These are phyloP conservation scores for Sonneratia caseolaris DNA, from an alignment of 345 rosid species.

Conservation along the genomic window DNA sequence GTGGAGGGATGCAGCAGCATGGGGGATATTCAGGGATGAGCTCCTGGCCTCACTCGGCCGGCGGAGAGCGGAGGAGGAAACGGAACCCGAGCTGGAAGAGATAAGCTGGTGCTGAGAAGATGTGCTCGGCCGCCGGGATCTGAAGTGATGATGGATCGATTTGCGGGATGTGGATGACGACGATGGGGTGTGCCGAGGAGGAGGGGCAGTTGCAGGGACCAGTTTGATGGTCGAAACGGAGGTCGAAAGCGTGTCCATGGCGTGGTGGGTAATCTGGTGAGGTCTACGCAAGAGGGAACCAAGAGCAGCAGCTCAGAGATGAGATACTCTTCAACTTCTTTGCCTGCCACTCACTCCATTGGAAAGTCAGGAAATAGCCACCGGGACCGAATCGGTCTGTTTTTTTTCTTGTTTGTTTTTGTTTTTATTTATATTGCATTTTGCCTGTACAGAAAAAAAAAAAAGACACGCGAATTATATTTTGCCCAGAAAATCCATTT, in stretches of 20 bases:
- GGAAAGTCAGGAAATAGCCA: not conserved
- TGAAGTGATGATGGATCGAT: constrained; percentile 10
- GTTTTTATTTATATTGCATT: too few relatives aligned
- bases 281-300: not conserved
- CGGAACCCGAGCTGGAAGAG: not conserved
- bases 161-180: constrained; percentile 8
- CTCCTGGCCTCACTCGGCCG: not conserved
- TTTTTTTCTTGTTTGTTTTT: too few relatives aligned
- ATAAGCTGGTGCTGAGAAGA: constrained; percentile 10
- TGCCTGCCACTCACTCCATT: not conserved
- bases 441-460: too few relatives aligned
- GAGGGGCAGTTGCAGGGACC: constrained; percentile 24
- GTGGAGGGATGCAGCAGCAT: constrained; percentile 13
- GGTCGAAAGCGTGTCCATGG: constrained; percentile 58
- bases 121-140: constrained; percentile 20
- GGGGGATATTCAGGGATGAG: constrained; percentile 13
- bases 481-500: too few relatives aligned
- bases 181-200: constrained; percentile 13
- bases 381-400: not conserved
- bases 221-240: constrained; percentile 30
- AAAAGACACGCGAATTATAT: too few relatives aligned
- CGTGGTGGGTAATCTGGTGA: not conserved
- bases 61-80: not conserved
- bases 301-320: not conserved
- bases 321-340: not conserved